Percentiles rank a stretch among this genome's conserved stretches.
Conservation (phyloP, 306 rosid species). For the Gillenia trifoliata region DNA sequence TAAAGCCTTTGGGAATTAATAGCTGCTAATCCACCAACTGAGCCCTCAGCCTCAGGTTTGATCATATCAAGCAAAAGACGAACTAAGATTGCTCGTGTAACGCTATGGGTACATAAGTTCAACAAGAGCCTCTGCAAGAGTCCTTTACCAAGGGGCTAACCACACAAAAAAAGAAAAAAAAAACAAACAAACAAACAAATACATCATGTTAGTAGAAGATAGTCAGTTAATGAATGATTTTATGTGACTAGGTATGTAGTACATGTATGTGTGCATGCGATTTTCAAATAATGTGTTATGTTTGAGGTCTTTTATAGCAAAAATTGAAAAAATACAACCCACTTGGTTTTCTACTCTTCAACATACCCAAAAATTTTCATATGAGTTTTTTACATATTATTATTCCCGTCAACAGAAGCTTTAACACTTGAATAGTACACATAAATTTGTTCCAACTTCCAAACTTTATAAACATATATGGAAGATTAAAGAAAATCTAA, state of each 20-base stretch:
- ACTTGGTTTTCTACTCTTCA: not conserved
- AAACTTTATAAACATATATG: not conserved
- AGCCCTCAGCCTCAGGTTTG: constrained; percentile 80
- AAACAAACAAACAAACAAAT: not conserved
- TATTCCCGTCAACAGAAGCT: not conserved
- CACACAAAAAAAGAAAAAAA: constrained; percentile 9
- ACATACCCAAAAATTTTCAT: not conserved
- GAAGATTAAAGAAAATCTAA: not conserved
- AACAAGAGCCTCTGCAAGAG: constrained; percentile 91
- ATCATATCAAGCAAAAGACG: constrained; percentile 73
- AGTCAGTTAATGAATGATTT: not conserved
- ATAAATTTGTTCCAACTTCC: not conserved
- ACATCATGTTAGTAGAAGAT: constrained; percentile 16
- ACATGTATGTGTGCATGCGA: not conserved
- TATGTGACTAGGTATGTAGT: not conserved
- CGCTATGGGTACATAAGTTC: constrained; percentile 88
- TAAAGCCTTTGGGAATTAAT: constrained; percentile 82
- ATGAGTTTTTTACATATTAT: not conserved
- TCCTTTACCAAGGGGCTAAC: constrained; percentile 98
- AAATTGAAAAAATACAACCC: not conserved
- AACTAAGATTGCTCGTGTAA: constrained; percentile 71
- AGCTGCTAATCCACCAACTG: constrained; percentile 43
- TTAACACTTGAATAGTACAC: not conserved
- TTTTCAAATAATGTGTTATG: not conserved
- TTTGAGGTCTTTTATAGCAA: not conserved